Evolutionary conservation across 345 rosid species (phyloP).

Genomic region (Gossypioides kirkii): DNA sequence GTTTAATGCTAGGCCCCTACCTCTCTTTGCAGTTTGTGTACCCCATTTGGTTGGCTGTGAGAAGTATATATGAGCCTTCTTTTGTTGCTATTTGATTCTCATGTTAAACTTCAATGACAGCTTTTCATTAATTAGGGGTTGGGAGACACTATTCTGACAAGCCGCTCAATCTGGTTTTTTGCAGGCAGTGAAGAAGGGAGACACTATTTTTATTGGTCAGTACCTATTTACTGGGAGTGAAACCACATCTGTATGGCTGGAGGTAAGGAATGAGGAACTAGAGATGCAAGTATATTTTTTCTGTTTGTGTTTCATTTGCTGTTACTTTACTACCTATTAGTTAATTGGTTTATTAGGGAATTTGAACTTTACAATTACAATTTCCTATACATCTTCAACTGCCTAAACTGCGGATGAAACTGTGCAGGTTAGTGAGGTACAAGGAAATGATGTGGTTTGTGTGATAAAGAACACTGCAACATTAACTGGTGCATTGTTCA

Average conservation of each 20-base stretch:
- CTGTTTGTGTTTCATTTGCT: not conserved
- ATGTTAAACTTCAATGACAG: not conserved
- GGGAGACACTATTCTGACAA: not conserved
- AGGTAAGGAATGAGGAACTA: conserved; percentile 40
- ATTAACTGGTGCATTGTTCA: conserved; percentile 81
- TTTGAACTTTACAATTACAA: not conserved
- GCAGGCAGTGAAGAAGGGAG: conserved; percentile 90
- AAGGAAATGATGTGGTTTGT: conserved; percentile 84
- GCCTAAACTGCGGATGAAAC: conserved; percentile 15
- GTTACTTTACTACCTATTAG: not conserved
- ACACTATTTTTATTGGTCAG: conserved; percentile 90
- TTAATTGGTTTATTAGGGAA: not conserved
- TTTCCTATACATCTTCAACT: not conserved
- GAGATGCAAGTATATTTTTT: not conserved
- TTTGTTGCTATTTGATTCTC: not conserved
- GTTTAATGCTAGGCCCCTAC: conserved; percentile 23
- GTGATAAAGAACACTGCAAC: conserved; percentile 86
- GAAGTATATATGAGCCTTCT: not conserved
- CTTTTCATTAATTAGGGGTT: not conserved
- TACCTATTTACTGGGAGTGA: conserved; percentile 98
- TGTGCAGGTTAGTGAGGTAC: conserved; percentile 75
- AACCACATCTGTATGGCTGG: conserved; percentile 97
- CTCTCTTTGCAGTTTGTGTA: not conserved
- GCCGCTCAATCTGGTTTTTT: conserved; percentile 26
- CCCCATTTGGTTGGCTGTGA: not conserved